Conservation (phyloP, 352 stramenopile species). For the Globisporangium megalacanthum region DNA sequence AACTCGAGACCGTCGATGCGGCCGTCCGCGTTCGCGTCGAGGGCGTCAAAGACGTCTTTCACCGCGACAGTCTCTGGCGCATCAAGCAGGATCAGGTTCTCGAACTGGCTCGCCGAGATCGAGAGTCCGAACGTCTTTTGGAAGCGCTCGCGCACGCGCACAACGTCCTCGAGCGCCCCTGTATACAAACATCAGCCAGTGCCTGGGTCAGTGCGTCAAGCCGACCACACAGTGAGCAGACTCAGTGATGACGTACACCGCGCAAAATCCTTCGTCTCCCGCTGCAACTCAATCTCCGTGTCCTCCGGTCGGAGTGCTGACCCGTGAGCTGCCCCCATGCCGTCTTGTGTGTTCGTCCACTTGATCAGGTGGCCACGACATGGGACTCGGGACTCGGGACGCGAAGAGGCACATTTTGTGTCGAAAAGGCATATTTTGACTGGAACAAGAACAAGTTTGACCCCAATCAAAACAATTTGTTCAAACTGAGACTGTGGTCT, state of each 20-base stretch:
- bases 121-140: constrained; percentile 71
- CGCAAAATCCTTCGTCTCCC: constrained; percentile 75
- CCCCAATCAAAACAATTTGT: too few species aligned
- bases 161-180: constrained; percentile 71
- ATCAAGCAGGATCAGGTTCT: constrained; percentile 64
- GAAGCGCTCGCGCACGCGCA: constrained; percentile 55
- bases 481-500: too few species aligned
- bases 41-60: constrained; percentile 66
- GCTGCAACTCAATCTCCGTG: constrained; percentile 54
- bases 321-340: constrained; percentile 50
- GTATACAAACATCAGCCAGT: neutral
- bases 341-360: neutral
- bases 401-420: too few species aligned
- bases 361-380: neutral
- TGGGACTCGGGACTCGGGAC: too few species aligned
- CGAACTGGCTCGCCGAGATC: constrained; percentile 72
- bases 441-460: too few species aligned
- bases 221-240: neutral
- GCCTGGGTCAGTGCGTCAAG: neutral
- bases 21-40: constrained; percentile 68
- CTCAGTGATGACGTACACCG: constrained; percentile 34
- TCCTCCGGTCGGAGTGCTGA: constrained; percentile 48
- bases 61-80: constrained; percentile 46
- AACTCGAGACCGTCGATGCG: constrained; percentile 81
- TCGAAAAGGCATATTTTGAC: too few species aligned